Evolutionary conservation across 2,329 filamentous ascomycete species (phyloP).

Genomic region (Aschersonia sp.): DNA sequence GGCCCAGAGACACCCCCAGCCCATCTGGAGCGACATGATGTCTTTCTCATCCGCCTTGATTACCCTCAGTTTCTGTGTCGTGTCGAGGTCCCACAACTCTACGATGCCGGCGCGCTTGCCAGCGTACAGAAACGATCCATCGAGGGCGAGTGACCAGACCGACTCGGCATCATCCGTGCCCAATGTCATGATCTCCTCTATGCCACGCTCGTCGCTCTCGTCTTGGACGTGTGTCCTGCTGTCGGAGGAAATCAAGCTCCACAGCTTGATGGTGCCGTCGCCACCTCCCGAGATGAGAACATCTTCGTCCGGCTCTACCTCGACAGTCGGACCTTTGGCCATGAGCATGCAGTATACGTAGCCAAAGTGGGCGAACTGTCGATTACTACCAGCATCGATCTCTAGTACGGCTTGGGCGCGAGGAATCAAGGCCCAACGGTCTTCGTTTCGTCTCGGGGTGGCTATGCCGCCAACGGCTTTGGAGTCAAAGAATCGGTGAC

Average conservation of each 20-base stretch:
- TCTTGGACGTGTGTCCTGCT: conserved; percentile 10
- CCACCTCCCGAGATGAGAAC: conserved; percentile 83
- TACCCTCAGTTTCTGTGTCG: conserved; percentile 74
- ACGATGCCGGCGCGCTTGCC: conserved; percentile 78
- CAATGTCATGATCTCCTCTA: conserved; percentile 54
- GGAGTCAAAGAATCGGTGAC: conserved; percentile 88
- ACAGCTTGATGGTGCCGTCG: conserved; percentile 90
- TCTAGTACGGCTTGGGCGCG: conserved; percentile 49
- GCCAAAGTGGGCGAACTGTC: conserved; percentile 84
- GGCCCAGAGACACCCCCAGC: conserved; percentile 73
- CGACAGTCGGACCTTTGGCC: conserved; percentile 50
- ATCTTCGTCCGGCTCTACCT: conserved; percentile 60
- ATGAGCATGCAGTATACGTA: conserved; percentile 96
- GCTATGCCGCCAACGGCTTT: conserved; percentile 68
- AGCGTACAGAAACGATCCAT: conserved; percentile 85
- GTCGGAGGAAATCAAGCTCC: conserved; percentile 42
- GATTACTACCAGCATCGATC: conserved; percentile 66
- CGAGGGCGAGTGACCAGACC: conserved; percentile 65
- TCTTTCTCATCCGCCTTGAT: conserved; percentile 71
- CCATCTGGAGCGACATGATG: conserved; percentile 74
- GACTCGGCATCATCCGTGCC: conserved; percentile 48
- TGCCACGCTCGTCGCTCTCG: conserved; percentile 38
- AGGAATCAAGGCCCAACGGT: conserved; percentile 40
- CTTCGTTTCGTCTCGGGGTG: conserved; percentile 56
- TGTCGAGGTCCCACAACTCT: conserved; percentile 95